These are phyloP conservation scores for Aspergillus uvarum DNA, from an alignment of 2,329 filamentous ascomycete genomes.

Conservation along the genomic window DNA sequence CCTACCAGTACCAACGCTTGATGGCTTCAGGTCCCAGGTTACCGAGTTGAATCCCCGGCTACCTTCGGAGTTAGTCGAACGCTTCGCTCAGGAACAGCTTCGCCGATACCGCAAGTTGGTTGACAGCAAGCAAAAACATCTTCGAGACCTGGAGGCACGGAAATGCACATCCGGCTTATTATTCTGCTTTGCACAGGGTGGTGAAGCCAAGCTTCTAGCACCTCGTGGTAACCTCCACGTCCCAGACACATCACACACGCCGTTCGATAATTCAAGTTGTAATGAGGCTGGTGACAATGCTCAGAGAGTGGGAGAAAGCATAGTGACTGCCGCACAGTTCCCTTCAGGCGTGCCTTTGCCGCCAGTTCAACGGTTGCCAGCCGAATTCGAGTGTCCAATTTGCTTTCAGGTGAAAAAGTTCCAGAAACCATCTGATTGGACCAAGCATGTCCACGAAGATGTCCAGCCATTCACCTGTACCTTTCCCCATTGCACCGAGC, in stretches of 20 bases:
- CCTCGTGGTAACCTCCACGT: conserved; percentile 55
- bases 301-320: conserved; percentile 65
- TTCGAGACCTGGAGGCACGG: conserved; percentile 55
- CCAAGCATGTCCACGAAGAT: conserved; percentile 92
- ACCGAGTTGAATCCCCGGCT: conserved; percentile 72
- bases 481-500: conserved; percentile 76
- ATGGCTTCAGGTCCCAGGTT: conserved; percentile 76
- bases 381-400: conserved; percentile 84
- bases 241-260: conserved; percentile 55
- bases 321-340: conserved; percentile 71
- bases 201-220: conserved; percentile 62
- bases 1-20: conserved; percentile 67
- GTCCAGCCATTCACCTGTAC: conserved; percentile 92
- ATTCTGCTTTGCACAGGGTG: conserved; percentile 67
- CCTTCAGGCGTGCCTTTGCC: conserved; percentile 79
- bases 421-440: conserved; percentile 92
- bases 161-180: conserved; percentile 60
- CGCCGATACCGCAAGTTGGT: conserved; percentile 76
- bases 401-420: conserved; percentile 85
- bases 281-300: conserved; percentile 63
- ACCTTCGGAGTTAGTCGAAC: conserved; percentile 67
- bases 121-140: conserved; percentile 68
- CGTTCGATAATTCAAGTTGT: conserved; percentile 56
- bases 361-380: conserved; percentile 72
- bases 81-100: conserved; percentile 78